A percentile compares a stretch with the other conserved stretches of the same genome.
These are phyloP conservation scores for Diaporthe aspalathi DNA, from an alignment of 2,329 filamentous ascomycete genomes.

Conservation along the genomic window DNA sequence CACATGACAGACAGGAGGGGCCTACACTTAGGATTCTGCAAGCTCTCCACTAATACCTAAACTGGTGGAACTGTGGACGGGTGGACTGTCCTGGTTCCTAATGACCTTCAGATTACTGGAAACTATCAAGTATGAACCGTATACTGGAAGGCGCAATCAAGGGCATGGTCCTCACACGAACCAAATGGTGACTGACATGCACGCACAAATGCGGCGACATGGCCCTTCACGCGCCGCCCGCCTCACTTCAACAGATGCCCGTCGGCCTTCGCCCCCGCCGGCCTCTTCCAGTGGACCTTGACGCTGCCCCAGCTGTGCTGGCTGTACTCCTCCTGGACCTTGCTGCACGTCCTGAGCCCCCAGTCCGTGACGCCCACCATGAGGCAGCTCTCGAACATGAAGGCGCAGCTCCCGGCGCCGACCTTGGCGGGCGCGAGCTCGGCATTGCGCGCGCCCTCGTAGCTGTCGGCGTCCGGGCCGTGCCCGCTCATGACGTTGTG, in stretches of 20 bases:
- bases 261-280: conserved; percentile 36
- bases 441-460: conserved; percentile 66
- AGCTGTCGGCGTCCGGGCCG: conserved; percentile 69
- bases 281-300: conserved; percentile 60
- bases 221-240: conserved; percentile 37
- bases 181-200: no score
- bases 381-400: conserved; percentile 76
- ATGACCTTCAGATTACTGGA: neutral
- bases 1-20: conserved; percentile 5
- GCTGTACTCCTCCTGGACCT: conserved; percentile 76
- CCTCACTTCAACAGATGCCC: conserved; percentile 46
- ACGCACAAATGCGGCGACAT: no score
- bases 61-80: neutral
- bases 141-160: neutral
- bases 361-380: conserved; percentile 80
- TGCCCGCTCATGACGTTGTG: conserved; percentile 80
- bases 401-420: conserved; percentile 71
- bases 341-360: conserved; percentile 70
- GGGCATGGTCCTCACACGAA: no score
- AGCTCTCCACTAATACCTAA: conserved; percentile 6
- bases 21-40: neutral
- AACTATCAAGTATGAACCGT: neutral
- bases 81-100: neutral
- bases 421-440: conserved; percentile 68
- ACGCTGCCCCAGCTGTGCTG: conserved; percentile 83